A percentile compares a stretch with the other conserved stretches of the same genome.
Evolutionary conservation across 306 rosid species (phyloP).

Genomic region (Fagus crenata): DNA sequence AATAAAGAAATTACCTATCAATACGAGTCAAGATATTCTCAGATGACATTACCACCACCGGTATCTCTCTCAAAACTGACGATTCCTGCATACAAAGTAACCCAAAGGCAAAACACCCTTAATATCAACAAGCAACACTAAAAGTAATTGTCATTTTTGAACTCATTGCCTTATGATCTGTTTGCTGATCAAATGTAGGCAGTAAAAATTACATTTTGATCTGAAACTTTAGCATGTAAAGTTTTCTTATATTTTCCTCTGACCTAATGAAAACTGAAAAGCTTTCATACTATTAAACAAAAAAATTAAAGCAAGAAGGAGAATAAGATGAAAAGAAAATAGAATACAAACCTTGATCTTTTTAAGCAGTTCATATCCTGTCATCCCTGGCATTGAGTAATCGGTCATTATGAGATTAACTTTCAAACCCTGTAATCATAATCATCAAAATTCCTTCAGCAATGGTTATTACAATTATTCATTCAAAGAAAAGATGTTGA

Average conservation of each 20-base stretch:
- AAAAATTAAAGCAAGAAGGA: neutral
- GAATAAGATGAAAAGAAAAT: neutral
- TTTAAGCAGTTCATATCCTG: conserved; percentile 90
- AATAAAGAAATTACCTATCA: conserved; percentile 61
- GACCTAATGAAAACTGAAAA: neutral
- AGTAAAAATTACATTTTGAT: neutral
- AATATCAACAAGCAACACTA: neutral
- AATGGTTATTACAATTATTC: neutral
- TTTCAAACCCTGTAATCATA: conserved; percentile 56
- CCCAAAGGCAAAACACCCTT: neutral
- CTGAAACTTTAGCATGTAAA: neutral
- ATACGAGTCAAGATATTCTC: conserved; percentile 87
- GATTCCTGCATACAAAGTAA: conserved; percentile 62
- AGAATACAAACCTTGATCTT: conserved; percentile 69
- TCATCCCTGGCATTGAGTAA: conserved; percentile 99
- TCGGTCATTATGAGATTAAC: conserved; percentile 95
- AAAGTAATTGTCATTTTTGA: neutral
- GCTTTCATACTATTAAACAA: neutral
- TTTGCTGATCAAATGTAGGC: neutral
- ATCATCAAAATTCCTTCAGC: conserved; percentile 19
- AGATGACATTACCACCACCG: conserved; percentile 95
- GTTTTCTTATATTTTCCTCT: too few relatives aligned
- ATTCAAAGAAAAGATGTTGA: neutral
- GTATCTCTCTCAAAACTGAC: conserved; percentile 77
- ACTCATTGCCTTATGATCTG: neutral